Evolutionary conservation across 306 rosid species (phyloP).

Genomic region (Begonia fuchsioides): DNA sequence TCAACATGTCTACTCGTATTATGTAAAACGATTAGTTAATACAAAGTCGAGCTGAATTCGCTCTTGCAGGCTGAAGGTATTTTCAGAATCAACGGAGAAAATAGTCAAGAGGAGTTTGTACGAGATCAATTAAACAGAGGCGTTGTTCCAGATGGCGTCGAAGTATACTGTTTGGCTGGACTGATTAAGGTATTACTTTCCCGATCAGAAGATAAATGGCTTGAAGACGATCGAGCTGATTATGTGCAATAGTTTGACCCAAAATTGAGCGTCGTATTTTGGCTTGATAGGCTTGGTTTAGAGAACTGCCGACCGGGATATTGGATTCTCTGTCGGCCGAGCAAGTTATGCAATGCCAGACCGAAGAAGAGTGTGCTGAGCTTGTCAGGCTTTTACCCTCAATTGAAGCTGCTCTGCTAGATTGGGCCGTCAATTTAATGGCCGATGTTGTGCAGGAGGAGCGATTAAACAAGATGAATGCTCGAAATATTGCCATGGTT

Average conservation of each 20-base stretch:
- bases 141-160: conserved; percentile 60
- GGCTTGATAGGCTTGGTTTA: conserved; percentile 65
- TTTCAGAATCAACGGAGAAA: conserved; percentile 73
- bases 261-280: neutral
- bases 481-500: conserved; percentile 80
- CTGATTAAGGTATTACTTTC: conserved; percentile 54
- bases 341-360: conserved; percentile 64
- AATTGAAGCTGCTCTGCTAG: conserved; percentile 65
- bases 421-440: conserved; percentile 91
- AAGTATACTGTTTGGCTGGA: conserved; percentile 80
- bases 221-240: no score
- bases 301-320: conserved; percentile 72
- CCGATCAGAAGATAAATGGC: no score
- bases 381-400: conserved; percentile 48
- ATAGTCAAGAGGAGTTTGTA: conserved; percentile 70
- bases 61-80: conserved; percentile 70
- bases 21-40: neutral
- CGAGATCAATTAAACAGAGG: conserved; percentile 72
- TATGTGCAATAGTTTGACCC: no score
- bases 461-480: conserved; percentile 79
- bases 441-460: conserved; percentile 76
- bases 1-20: no score
- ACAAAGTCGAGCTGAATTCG: conserved; percentile 6
- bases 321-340: conserved; percentile 62
- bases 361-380: conserved; percentile 58